phyloP scores from a whole-genome alignment of 2,329 filamentous ascomycete genomes.

The Fusarium neocosmosporiellum region DNA sequence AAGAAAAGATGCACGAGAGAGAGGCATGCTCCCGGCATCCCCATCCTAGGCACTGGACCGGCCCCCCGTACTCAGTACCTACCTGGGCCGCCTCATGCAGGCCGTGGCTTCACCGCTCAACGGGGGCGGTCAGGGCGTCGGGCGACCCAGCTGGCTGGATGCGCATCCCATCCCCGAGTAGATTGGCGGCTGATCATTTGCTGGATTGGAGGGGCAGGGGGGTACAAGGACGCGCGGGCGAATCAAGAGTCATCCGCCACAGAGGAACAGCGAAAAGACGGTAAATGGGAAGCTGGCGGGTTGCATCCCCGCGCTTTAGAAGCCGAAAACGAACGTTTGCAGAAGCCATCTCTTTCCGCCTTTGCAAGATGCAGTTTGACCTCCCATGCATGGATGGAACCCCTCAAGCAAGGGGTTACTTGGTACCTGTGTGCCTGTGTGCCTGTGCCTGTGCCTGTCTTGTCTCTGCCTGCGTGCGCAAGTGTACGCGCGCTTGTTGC shows the following conservation, averaged over 20 bases:
- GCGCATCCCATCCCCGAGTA: conserved; percentile 13
- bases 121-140: conserved; percentile 35
- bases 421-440: conserved; percentile 32
- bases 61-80: background rate
- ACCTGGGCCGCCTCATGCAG: background rate
- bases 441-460: conserved; percentile 5
- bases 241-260: conserved; percentile 35
- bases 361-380: background rate
- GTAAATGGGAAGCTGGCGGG: conserved; percentile 18
- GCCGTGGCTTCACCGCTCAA: conserved; percentile 36
- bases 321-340: conserved; percentile 25
- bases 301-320: conserved; percentile 29
- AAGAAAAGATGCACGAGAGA: background rate
- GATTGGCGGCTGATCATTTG: conserved; percentile 41
- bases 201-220: conserved; percentile 30
- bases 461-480: conserved; percentile 5
- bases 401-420: background rate
- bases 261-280: conserved; percentile 24
- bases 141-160: conserved; percentile 36
- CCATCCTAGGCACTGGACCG: conserved; percentile 1
- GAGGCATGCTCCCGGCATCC: conserved; percentile 5
- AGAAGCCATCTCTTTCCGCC: conserved; percentile 11
- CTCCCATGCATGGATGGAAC: background rate
- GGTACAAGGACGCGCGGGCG: background rate
- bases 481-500: background rate